Evolutionary conservation across 2,329 filamentous ascomycete species (phyloP), one percentile per base, ranked within the genome.

Genomic region (Curvularia lunata): DNA sequence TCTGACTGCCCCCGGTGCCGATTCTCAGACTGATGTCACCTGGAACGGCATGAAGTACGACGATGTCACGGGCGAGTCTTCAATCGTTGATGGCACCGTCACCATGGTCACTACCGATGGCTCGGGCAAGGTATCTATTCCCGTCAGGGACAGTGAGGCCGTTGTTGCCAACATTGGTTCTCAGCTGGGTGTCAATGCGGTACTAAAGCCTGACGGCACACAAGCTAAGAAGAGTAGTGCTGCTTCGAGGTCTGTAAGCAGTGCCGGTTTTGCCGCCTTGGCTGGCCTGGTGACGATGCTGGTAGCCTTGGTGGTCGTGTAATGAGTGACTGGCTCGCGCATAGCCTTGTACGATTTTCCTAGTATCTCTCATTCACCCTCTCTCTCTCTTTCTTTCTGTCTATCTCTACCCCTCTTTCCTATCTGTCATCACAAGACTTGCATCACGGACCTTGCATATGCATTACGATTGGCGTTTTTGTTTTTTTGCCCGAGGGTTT

Each of bases 31-130:
- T 40, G 76, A 76, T 47, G 79, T 79, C 1, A 80, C 77, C 7
- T 84, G 78, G 77, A 81, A 83, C 65, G 81, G 81, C 45, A 72
- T 84, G 62, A 75, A 72, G 58, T 84, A 78, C 68, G 61, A 72
- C 46, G 78, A 75, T 58, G 68, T 68, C 32, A 75, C 80, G 38
- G 81, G 81, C 56, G 76, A 69, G n/a, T 72, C 78, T 0, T 75
- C 66, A 16, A 58, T 68, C 9, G 73, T 77, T 18, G 71, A 77
- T 32, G 66, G 71, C 47, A 73, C 65, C 1, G 68, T 73, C 5
- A 61, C 70, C 27, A 76, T 72, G 3, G 50, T 70, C 18, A 68
- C 59, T 2, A 60, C 68, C 1, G 69, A 70, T 13, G 52, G 59
- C 27, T 65, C 64, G 2, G 73, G 73, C 42, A 58, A 61, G 30